Percentiles rank a stretch among this genome's conserved stretches.
Conservation (phyloP, 2,329 filamentous ascomycete species). For the Colletotrichum somersetense region DNA sequence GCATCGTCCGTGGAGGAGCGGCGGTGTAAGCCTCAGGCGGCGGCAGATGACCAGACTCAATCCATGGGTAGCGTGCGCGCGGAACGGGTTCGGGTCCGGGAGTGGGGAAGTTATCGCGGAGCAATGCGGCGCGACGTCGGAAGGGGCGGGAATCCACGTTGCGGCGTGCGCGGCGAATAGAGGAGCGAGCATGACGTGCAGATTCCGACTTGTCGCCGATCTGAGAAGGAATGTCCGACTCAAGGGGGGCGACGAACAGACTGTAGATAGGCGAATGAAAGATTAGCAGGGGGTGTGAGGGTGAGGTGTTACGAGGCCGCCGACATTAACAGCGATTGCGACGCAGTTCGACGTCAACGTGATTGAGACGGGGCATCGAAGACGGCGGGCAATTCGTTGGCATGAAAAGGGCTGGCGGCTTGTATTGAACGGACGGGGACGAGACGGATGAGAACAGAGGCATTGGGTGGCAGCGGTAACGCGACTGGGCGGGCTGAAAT, state of each 20-base stretch:
- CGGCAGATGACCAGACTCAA: slow-evolving; percentile 40
- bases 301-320: slow-evolving; percentile 12
- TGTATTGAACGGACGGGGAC: slow-evolving; percentile 13
- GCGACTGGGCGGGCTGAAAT: slow-evolving; percentile 37
- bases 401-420: not conserved
- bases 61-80: slow-evolving; percentile 41
- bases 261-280: slow-evolving; percentile 47
- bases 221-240: slow-evolving; percentile 57
- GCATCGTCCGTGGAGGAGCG: slow-evolving; percentile 23
- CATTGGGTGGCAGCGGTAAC: slow-evolving; percentile 23
- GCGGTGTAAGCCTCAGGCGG: slow-evolving; percentile 41
- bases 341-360: slow-evolving; percentile 24
- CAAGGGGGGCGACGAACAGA: slow-evolving; percentile 60
- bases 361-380: slow-evolving; percentile 9
- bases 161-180: slow-evolving; percentile 56
- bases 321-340: slow-evolving; percentile 37
- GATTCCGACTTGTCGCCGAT: slow-evolving; percentile 46
- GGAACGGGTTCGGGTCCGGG: slow-evolving; percentile 30
- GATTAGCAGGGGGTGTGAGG: slow-evolving; percentile 30
- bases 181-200: slow-evolving; percentile 51
- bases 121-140: slow-evolving; percentile 45
- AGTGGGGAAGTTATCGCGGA: slow-evolving; percentile 40
- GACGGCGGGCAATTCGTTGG: slow-evolving; percentile 1
- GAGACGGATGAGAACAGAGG: slow-evolving; percentile 12
- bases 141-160: slow-evolving; percentile 51